Evolutionary conservation across 306 rosid species (phyloP).

Genomic region (Amphicarpaea edgeworthii): DNA sequence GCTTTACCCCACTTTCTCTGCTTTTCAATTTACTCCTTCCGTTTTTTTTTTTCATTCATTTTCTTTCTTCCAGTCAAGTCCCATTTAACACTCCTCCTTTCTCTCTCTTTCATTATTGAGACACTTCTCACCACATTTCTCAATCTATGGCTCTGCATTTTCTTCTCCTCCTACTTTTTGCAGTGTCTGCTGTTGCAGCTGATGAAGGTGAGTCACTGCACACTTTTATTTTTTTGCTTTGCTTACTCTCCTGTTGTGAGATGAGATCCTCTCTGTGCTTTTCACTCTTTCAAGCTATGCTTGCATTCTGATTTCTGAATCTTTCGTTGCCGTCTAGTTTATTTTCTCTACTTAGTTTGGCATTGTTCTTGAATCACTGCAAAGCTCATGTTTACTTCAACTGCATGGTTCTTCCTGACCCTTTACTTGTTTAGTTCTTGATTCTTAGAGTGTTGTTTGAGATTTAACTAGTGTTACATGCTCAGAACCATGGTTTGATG

Average conservation of each 20-base stretch:
- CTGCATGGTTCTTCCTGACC: constrained; percentile 32
- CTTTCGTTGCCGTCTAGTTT: constrained; percentile 29
- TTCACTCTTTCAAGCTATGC: constrained; percentile 21
- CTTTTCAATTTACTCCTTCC: constrained; percentile 47
- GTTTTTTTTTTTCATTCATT: constrained; percentile 35
- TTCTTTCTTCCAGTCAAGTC: constrained; percentile 15
- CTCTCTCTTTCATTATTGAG: constrained; percentile 55
- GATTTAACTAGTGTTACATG: constrained; percentile 36
- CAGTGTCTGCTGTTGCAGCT: constrained; percentile 60
- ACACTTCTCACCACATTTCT: constrained; percentile 46
- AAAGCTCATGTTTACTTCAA: not conserved
- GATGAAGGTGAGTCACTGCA: constrained; percentile 63
- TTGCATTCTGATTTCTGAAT: constrained; percentile 43
- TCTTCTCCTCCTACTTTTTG: constrained; percentile 64
- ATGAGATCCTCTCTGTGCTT: constrained; percentile 39
- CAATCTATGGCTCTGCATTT: constrained; percentile 65
- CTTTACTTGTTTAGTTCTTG: constrained; percentile 13
- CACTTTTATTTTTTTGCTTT: not conserved
- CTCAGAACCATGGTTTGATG: not conserved
- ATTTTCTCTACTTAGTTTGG: not conserved
- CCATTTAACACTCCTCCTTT: constrained; percentile 38
- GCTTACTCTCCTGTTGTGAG: constrained; percentile 18
- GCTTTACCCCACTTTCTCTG: constrained; percentile 57
- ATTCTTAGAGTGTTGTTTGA: constrained; percentile 19
- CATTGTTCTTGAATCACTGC: constrained; percentile 13